Evolutionary conservation across 2,329 filamentous ascomycete genomes (phyloP).

Genomic region (Neonectria neomacrospora): DNA sequence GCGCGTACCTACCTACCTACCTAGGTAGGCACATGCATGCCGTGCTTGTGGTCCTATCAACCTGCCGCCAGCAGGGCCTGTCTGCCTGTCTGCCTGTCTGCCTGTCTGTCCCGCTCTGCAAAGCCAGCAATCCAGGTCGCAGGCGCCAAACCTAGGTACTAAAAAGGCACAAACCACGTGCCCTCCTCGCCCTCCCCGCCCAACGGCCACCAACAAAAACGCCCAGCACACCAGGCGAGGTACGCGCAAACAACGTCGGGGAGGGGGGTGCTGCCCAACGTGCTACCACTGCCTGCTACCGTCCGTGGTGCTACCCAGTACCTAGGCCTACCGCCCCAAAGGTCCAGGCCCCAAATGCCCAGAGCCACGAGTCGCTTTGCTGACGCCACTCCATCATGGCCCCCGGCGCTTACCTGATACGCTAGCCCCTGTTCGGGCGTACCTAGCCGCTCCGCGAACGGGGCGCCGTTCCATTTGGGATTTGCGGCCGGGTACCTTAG

Average conservation of each 20-base stretch:
- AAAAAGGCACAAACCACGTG: not conserved
- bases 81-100: too few species aligned
- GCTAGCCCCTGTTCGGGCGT: constrained; percentile 6
- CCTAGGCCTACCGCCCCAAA: too few species aligned
- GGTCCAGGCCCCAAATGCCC: not conserved
- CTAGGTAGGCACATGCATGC: too few species aligned
- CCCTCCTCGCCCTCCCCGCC: not conserved
- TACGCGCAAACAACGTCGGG: not conserved
- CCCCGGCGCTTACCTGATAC: constrained; percentile 8
- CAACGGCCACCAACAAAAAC: constrained; percentile 15
- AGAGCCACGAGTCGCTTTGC: constrained; percentile 17
- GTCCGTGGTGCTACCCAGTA: not conserved
- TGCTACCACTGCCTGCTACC: too few species aligned
- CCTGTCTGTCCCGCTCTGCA: too few species aligned
- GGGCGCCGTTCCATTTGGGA: constrained; percentile 22
- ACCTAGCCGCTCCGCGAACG: not conserved
- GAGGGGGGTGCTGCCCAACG: not conserved
- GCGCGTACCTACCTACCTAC: not conserved
- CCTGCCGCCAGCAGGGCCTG: not conserved
- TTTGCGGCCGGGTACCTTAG: constrained; percentile 23
- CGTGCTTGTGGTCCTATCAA: not conserved
- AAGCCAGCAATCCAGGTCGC: not conserved
- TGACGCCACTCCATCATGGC: constrained; percentile 21
- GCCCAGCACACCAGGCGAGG: not conserved
- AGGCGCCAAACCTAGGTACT: too few species aligned